Evolutionary conservation across 2,329 filamentous ascomycete genomes (phyloP), one percentile per base, ranked within the genome.

Genomic region (Colletotrichum orbiculare): DNA sequence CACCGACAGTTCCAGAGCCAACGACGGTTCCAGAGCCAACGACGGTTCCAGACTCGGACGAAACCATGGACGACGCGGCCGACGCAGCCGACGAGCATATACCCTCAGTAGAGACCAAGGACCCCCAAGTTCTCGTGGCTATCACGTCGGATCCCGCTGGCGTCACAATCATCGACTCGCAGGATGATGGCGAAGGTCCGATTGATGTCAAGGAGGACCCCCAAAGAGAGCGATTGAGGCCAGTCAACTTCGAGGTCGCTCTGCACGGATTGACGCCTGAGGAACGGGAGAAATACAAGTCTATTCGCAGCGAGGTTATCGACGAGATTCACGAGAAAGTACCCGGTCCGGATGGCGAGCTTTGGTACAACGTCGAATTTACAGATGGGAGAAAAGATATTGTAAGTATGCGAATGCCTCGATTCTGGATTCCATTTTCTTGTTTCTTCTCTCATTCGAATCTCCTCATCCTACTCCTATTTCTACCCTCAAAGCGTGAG

Each of bases 351-450:
- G 70, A 72, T 12, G 63, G 67, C 8, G 69, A 75, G 9, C 25
- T 70, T 2, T 71, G 71, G 25, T 81, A 80, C 47, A 71, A 69
- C 5, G 74, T 81, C 10, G 81, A 83, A 64, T 84, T 83, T 52
- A 77, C 78, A 37, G 82, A 85, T 68, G 83, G 82, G 33, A 75
- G 77, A 54, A 69, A 78, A 67, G 76, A 82, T 58, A 64, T 77
- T 69, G 83, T 85, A 76, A 77, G 82, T 79, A 11, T 5, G 7
- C 35, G 7, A n/a, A 34, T 64, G 13, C 33, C 13, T 52, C 34
- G 2, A 17, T 17, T 17, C 17, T 17, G 17, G 17, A 17, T 17
- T 17, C 17, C 2, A n/a, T 13, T 10, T 25, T 9, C 37, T 8
- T 35, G 4, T 43, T 15, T 43, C 41, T 15, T 43, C 9, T 8